Base-by-base conservation (phyloP, 192 early-diverging fungal genomes). In the Mortierella claussenii region DNA sequence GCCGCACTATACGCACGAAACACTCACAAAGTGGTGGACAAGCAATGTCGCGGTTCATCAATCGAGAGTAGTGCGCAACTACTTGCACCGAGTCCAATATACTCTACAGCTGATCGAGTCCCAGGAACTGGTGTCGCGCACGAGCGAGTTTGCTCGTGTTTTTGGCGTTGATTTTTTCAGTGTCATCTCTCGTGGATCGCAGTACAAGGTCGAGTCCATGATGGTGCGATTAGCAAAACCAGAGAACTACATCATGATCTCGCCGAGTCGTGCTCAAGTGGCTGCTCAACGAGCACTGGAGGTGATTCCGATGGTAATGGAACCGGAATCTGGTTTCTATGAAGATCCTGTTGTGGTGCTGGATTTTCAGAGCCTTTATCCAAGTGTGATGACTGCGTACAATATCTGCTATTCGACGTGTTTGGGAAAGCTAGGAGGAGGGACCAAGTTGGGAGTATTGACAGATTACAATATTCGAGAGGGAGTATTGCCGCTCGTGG, bases 351-450 rank as follows among this genome's bases (percentile, higher is more conserved):
- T 97, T 24, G 75, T 95, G 1, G 94, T 98, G 5, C 80, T 97
- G 30, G 97, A 98, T 80, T 98, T 97, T 51, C 96, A 97, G 69
- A 93, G 91, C 48, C 80, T 98, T 18, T 98, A 98, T 56, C 97
- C 97, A 20, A 95, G 93, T 63, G 83, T 98, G 17, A 96, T 98
- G 90, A 97, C 97, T 70, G 97, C 95, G 0, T 98, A 96, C 80
- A 98, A 98, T 70, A 94, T 92, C 46, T 98, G 96, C 68, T 97
- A 86, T 69, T 96, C 94, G 12, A 98, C 96, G 0, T 95, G 94
- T 67, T 69, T 98, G 2, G 96, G 97, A 0, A 84, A 79, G 37
- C 50, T 85, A 3, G 86, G 85, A 17, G 63, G 71, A 9, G 51
- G 60, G 0, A 78, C 79, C 1, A 74, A 86, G 20, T 74, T 96